phyloP scores from a whole-genome alignment of 805 yeast species.

The Barnettozyma salicaria region DNA sequence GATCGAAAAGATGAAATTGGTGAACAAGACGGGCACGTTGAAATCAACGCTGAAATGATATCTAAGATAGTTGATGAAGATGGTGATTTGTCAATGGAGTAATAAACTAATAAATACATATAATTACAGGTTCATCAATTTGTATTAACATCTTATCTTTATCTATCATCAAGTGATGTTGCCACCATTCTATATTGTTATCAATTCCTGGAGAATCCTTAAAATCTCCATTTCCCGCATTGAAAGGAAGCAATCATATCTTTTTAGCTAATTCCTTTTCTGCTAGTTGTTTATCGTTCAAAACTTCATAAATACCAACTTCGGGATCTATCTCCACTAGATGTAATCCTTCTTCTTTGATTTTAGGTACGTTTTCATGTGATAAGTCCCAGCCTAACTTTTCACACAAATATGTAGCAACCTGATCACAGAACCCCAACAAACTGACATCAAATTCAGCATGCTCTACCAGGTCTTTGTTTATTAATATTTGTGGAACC shows the following conservation, averaged over 20 bases:
- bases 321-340: constrained; percentile 26
- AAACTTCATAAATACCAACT: constrained; percentile 32
- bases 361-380: constrained; percentile 43
- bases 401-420: constrained; percentile 56
- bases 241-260: too few relatives aligned
- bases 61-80: constrained; percentile 10
- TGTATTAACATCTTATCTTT: too few relatives aligned
- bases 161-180: too few relatives aligned
- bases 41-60: constrained; percentile 2
- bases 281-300: constrained; percentile 26
- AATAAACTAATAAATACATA: neutral
- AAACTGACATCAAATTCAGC: constrained; percentile 73
- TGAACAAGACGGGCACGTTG: neutral
- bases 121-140: constrained; percentile 14
- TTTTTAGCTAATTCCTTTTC: too few relatives aligned
- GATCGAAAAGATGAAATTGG: constrained; percentile 5
- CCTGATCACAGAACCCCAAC: constrained; percentile 80
- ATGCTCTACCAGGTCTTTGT: constrained; percentile 69
- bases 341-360: constrained; percentile 29
- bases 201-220: too few relatives aligned
- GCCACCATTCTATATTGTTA: too few relatives aligned
- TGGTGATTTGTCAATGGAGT: constrained; percentile 22
- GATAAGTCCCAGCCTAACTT: constrained; percentile 55
- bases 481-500: constrained; percentile 80
- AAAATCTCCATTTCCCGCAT: too few relatives aligned